Evolutionary conservation across 768 basidiomycete genomes (phyloP).

Genomic region (Punctularia strigosozonata): DNA sequence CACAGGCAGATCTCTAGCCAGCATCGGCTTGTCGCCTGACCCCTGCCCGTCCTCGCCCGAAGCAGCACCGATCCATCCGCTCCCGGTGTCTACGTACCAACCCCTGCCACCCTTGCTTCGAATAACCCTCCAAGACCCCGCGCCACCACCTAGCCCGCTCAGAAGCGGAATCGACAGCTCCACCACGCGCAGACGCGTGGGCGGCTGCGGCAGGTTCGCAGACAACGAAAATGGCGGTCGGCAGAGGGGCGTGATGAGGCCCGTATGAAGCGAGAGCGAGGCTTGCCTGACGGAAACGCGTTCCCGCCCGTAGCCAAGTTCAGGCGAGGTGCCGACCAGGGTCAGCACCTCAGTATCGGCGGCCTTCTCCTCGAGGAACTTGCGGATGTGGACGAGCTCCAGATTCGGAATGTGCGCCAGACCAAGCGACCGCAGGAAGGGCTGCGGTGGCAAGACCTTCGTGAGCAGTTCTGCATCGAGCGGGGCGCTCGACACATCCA

Average conservation of each 20-base stretch:
- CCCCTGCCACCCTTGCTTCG: slow-evolving; percentile 87
- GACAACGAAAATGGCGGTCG: slow-evolving; percentile 55
- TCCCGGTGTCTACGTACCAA: slow-evolving; percentile 89
- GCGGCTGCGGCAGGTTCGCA: slow-evolving; percentile 26
- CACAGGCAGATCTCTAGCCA: slow-evolving; percentile 45
- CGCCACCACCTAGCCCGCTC: slow-evolving; percentile 62
- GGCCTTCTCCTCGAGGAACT: slow-evolving; percentile 60
- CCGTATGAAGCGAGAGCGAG: slow-evolving; percentile 63
- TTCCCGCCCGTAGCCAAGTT: slow-evolving; percentile 47
- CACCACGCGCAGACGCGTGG: slow-evolving; percentile 74
- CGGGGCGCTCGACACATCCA: slow-evolving; percentile 83
- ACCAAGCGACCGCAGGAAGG: slow-evolving; percentile 75
- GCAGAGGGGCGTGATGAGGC: slow-evolving; percentile 71
- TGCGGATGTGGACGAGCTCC: slow-evolving; percentile 47
- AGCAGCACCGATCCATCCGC: slow-evolving; percentile 57
- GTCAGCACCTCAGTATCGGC: slow-evolving; percentile 79
- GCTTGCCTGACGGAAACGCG: slow-evolving; percentile 47
- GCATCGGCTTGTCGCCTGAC: slow-evolving; percentile 24
- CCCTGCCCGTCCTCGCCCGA: slow-evolving; percentile 9
- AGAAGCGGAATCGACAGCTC: slow-evolving; percentile 72
- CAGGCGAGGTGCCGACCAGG: slow-evolving; percentile 61
- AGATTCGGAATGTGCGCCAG: slow-evolving; percentile 77
- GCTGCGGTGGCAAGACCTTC: slow-evolving; percentile 47
- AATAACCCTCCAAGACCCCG: slow-evolving; percentile 81
- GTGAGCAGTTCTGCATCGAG: slow-evolving; percentile 44